Conservation (phyloP, 2,329 filamentous ascomycete genomes). For the Scopulariopsis brevicaulis region DNA sequence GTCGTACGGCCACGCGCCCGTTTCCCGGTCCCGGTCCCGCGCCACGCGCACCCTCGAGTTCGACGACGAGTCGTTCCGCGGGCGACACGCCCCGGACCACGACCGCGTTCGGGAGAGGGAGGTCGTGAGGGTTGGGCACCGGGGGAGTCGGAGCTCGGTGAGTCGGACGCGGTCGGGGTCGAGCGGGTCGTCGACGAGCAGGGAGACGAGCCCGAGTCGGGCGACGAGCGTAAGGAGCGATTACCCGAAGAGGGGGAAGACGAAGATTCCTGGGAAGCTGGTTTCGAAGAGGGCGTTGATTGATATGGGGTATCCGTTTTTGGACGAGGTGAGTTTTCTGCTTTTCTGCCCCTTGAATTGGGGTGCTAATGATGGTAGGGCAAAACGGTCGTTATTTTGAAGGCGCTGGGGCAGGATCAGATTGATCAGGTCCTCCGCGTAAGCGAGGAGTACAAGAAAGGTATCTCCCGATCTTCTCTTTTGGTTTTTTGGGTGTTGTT, state of each 20-base stretch:
- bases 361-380: slow-evolving; percentile 38
- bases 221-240: slow-evolving; percentile 44
- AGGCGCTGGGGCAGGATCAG: slow-evolving; percentile 78
- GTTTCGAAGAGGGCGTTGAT: slow-evolving; percentile 72
- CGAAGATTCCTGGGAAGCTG: slow-evolving; percentile 69
- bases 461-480: slow-evolving; percentile 16
- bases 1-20: slow-evolving; percentile 21
- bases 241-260: slow-evolving; percentile 80
- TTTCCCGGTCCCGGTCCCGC: slow-evolving; percentile 25
- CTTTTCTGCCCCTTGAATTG: neutral
- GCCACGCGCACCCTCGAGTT: slow-evolving; percentile 46
- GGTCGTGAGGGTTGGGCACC: slow-evolving; percentile 35
- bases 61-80: slow-evolving; percentile 49
- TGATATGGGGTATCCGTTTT: slow-evolving; percentile 75
- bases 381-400: slow-evolving; percentile 68
- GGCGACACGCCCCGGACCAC: slow-evolving; percentile 41
- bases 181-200: slow-evolving; percentile 29
- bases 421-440: slow-evolving; percentile 82
- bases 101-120: slow-evolving; percentile 47
- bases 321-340: slow-evolving; percentile 58
- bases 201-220: slow-evolving; percentile 32
- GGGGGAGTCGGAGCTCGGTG: slow-evolving; percentile 27
- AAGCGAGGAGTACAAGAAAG: slow-evolving; percentile 64
- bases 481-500: neutral
- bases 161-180: slow-evolving; percentile 22